These are phyloP conservation scores for Xylariaceae sp. DNA, from an alignment of 2,329 filamentous ascomycete genomes.

Conservation along the genomic window DNA sequence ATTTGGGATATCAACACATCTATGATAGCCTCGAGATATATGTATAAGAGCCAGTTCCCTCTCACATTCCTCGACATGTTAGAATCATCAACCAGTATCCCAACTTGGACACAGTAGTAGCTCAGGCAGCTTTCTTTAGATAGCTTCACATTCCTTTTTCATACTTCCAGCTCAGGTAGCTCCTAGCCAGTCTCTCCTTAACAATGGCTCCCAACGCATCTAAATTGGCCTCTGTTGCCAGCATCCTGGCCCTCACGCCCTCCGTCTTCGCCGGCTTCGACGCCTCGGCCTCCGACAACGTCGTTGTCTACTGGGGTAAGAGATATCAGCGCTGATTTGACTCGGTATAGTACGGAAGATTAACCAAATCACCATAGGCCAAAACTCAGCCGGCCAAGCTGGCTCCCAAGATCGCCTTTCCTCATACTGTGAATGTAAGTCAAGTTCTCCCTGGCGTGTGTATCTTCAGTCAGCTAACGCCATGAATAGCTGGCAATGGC, in stretches of 20 bases:
- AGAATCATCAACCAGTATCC: constrained; percentile 8
- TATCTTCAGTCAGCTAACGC: neutral
- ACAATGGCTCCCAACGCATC: constrained; percentile 23
- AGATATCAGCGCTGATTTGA: neutral
- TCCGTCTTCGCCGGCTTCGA: constrained; percentile 41
- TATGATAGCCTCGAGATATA: constrained; percentile 1
- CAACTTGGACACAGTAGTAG: constrained; percentile 8
- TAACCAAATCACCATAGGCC: constrained; percentile 35
- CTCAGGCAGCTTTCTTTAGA: constrained; percentile 10
- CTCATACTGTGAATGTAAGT: constrained; percentile 56
- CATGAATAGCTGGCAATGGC: constrained; percentile 35
- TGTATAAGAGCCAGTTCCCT: constrained; percentile 10
- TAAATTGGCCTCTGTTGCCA: constrained; percentile 23
- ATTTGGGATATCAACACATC: constrained; percentile 11
- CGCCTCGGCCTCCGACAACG: constrained; percentile 44
- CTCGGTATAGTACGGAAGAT: neutral
- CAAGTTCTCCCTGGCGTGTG: neutral
- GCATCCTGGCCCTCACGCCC: constrained; percentile 25
- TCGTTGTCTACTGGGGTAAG: constrained; percentile 65
- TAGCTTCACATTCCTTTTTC: neutral
- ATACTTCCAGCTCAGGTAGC: constrained; percentile 17
- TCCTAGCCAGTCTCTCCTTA: constrained; percentile 17
- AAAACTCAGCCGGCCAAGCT: constrained; percentile 55
- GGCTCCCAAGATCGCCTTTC: constrained; percentile 51
- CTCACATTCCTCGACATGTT: neutral